These are phyloP conservation scores for Globisporangium spinosum DNA, from an alignment of 352 stramenopile species.

Conservation along the genomic window DNA sequence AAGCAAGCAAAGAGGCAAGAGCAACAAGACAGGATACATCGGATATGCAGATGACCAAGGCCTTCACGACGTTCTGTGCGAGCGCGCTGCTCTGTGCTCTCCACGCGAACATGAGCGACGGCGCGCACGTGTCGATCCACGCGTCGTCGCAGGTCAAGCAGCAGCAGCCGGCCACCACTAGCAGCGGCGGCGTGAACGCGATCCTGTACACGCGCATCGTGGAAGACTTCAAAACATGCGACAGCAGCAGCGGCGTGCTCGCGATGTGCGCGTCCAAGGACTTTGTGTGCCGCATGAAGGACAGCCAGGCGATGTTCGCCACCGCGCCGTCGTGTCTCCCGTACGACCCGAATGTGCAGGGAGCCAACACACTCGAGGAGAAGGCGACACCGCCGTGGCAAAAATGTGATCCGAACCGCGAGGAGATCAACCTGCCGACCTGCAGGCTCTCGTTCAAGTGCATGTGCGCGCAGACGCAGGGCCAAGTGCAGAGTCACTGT, in stretches of 20 bases:
- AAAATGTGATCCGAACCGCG: conserved; percentile 28
- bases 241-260: conserved; percentile 20
- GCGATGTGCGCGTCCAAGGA: conserved; percentile 42
- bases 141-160: background rate
- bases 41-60: background rate
- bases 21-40: background rate
- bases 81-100: background rate
- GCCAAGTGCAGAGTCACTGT: conserved; percentile 16
- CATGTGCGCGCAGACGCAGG: conserved; percentile 15
- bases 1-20: background rate
- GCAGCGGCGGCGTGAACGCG: conserved; percentile 3
- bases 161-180: background rate
- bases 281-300: conserved; percentile 49
- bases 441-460: conserved; percentile 47
- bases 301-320: conserved; percentile 36
- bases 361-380: conserved; percentile 32
- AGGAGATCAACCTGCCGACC: conserved; percentile 30
- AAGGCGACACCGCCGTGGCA: conserved; percentile 33
- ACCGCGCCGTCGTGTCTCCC: conserved; percentile 31
- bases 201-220: conserved; percentile 36
- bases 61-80: background rate
- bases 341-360: conserved; percentile 32
- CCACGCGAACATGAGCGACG: background rate
- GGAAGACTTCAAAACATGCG: conserved; percentile 26
- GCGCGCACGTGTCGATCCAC: conserved; percentile 7